Percentiles rank a stretch among this genome's conserved stretches.
These are phyloP conservation scores for Paramyrothecium roridum DNA, from an alignment of 2,329 filamentous ascomycete species.

Conservation along the genomic window DNA sequence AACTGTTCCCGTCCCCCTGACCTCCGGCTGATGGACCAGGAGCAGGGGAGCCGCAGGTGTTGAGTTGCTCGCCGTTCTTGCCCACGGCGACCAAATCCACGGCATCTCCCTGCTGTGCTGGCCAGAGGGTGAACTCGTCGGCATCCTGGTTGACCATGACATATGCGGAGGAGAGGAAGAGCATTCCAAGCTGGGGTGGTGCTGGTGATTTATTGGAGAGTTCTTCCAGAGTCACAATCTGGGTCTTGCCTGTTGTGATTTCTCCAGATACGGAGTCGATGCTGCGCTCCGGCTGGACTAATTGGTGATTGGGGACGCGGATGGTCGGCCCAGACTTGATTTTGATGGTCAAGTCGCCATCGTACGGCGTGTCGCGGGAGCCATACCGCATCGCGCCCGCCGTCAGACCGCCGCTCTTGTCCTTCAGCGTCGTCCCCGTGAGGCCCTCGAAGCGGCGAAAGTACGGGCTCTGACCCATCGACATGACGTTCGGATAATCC, in stretches of 20 bases:
- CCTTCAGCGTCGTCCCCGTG: not conserved
- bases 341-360: conserved; percentile 4
- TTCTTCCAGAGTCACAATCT: conserved; percentile 4
- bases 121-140: conserved; percentile 10
- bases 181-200: conserved; percentile 6
- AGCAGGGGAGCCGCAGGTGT: not conserved
- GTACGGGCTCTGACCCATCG: not conserved
- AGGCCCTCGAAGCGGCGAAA: not conserved
- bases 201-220: not conserved
- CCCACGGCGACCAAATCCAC: conserved; percentile 7
- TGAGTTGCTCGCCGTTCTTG: not conserved
- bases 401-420: not conserved
- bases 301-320: conserved; percentile 9
- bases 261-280: conserved; percentile 2
- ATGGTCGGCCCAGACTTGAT: conserved; percentile 1
- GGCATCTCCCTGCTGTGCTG: conserved; percentile 7
- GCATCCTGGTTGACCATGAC: conserved; percentile 8
- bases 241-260: not conserved
- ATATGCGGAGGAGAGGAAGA: conserved; percentile 11
- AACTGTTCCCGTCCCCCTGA: too few relatives aligned
- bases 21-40: too few relatives aligned
- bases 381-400: not conserved
- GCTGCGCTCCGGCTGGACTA: conserved; percentile 5
- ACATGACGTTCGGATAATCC: not conserved
- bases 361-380: not conserved